Percentiles rank a stretch among this genome's conserved stretches.
phyloP scores from a whole-genome alignment of 306 rosid genomes.

The Cicer chorassanicum region DNA sequence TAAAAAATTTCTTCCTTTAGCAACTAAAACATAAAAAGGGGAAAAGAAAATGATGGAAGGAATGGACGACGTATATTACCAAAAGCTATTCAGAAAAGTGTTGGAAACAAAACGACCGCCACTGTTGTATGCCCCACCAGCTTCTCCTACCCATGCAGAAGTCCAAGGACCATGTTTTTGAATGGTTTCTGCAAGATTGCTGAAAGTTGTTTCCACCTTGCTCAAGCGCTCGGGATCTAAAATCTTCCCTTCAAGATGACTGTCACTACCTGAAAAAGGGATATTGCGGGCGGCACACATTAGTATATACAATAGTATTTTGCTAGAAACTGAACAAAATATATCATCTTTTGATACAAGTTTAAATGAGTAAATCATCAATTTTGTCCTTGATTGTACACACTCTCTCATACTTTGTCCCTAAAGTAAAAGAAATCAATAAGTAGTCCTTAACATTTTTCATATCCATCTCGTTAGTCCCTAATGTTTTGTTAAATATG shows the following conservation, averaged over 20 bases:
- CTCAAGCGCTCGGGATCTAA: conserved; percentile 69
- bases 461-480: not conserved
- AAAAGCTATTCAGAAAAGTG: conserved; percentile 86
- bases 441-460: not conserved
- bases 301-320: conserved; percentile 10
- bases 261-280: conserved; percentile 67
- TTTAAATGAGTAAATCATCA: not conserved
- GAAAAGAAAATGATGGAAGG: conserved; percentile 30
- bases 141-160: conserved; percentile 95
- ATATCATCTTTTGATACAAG: conserved; percentile 1
- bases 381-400: too few relatives aligned
- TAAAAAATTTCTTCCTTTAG: not conserved
- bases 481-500: not conserved
- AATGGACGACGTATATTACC: conserved; percentile 59
- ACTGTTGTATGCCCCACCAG: conserved; percentile 95
- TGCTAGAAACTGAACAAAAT: conserved; percentile 4
- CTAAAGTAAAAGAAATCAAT: not conserved
- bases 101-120: conserved; percentile 81
- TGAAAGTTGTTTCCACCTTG: conserved; percentile 57
- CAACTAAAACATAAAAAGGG: not conserved
- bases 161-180: conserved; percentile 80
- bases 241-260: conserved; percentile 64
- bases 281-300: conserved; percentile 6
- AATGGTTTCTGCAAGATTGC: conserved; percentile 62
- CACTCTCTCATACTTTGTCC: not conserved